Evolutionary conservation across 148 eudicot genomes (phyloP).

Genomic region (Fagopyrum tataricum): DNA sequence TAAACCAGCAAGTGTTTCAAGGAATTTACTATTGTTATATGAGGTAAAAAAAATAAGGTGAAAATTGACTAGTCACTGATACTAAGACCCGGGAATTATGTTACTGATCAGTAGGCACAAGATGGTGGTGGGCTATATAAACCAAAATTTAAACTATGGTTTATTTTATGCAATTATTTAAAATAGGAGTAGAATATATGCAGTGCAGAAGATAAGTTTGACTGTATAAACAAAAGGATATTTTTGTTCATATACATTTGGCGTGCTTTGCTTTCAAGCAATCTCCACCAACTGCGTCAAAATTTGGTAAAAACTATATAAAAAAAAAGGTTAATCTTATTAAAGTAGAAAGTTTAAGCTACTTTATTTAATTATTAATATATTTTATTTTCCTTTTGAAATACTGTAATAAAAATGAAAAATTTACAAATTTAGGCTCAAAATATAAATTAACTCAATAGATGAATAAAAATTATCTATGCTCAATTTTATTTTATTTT

Average conservation of each 20-base stretch:
- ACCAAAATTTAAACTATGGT: neutral
- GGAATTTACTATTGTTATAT: neutral
- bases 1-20: neutral
- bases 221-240: slow-evolving; percentile 9
- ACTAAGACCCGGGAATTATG: neutral
- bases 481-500: no score
- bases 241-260: slow-evolving; percentile 4
- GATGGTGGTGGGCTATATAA: neutral
- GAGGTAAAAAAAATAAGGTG: neutral
- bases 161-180: neutral
- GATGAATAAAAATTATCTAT: no score
- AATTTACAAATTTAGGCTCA: no score
- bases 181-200: slow-evolving; percentile 4
- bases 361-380: no score
- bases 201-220: slow-evolving; percentile 8
- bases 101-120: neutral
- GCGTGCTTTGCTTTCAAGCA: slow-evolving; percentile 9
- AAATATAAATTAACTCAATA: no score
- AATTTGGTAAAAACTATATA: neutral
- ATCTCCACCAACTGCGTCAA: slow-evolving; percentile 2
- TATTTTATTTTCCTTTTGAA: neutral
- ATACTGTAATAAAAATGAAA: neutral
- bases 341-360: no score
- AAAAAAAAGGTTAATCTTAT: neutral
- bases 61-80: slow-evolving; percentile 3